These are phyloP conservation scores for Pistacia vera DNA, from an alignment of 345 rosid species.

Conservation along the genomic window DNA sequence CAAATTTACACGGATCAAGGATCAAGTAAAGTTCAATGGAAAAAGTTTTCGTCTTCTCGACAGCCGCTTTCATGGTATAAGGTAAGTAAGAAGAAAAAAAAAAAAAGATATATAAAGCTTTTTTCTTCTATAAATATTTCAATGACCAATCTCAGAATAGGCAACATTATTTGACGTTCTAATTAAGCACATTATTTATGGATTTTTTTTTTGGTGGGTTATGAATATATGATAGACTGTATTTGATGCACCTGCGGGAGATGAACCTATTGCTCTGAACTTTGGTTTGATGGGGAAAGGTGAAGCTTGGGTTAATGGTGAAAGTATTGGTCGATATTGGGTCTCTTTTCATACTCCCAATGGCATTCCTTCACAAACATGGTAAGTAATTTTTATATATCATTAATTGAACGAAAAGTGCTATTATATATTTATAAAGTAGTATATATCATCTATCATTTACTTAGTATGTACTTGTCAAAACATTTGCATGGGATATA, in stretches of 20 bases:
- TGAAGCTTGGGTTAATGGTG: conserved; percentile 61
- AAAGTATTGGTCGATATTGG: conserved; percentile 60
- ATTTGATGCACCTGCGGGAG: conserved; percentile 44
- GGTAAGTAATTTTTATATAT: not conserved
- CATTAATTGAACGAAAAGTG: no score
- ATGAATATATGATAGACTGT: conserved; percentile 30
- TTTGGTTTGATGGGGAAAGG: conserved; percentile 65
- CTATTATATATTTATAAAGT: no score
- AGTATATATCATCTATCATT: no score
- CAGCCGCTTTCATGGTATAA: conserved; percentile 49
- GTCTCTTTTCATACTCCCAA: not conserved
- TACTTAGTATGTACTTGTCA: no score
- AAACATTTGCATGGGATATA: no score
- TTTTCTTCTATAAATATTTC: no score
- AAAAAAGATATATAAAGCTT: not conserved
- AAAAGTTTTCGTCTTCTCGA: conserved; percentile 18
- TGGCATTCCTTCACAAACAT: not conserved
- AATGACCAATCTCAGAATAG: no score
- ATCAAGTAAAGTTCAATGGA: conserved; percentile 38
- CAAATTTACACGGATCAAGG: conserved; percentile 31
- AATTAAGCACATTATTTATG: not conserved
- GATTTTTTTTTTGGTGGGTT: not conserved
- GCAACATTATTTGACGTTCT: no score
- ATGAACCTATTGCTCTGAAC: conserved; percentile 43
- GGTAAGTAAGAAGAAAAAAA: conserved; percentile 22